These are phyloP conservation scores for Pseudoneurospora amorphoporcata DNA, from an alignment of 495 filamentous ascomycete species.

Conservation along the genomic window DNA sequence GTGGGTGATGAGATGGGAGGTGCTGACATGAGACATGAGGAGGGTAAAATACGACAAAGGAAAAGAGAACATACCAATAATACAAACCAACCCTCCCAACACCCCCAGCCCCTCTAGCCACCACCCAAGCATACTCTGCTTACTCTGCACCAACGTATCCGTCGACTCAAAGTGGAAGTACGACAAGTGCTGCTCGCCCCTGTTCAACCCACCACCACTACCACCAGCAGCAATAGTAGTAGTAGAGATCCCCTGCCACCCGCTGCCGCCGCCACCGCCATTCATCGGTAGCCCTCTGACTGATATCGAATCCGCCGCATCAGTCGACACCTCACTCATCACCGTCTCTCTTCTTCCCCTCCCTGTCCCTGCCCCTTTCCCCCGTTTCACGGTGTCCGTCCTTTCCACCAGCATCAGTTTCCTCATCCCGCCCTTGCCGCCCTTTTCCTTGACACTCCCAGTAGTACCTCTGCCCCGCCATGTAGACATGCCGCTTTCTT, in stretches of 20 bases:
- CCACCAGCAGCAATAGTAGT: background rate
- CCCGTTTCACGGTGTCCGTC: background rate
- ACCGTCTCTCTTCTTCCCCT: background rate
- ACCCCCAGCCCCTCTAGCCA: background rate
- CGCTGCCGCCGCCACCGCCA: background rate
- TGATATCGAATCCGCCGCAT: background rate
- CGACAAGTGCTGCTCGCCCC: background rate
- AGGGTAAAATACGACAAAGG: background rate
- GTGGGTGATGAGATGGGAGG: background rate
- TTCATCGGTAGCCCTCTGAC: background rate
- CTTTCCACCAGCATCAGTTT: background rate
- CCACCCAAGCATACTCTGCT: conserved; percentile 2
- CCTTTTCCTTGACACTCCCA: background rate
- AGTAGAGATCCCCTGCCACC: background rate
- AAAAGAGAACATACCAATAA: background rate
- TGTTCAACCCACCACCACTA: background rate
- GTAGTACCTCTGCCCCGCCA: background rate
- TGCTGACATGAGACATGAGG: background rate
- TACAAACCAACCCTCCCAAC: background rate
- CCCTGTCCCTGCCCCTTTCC: background rate
- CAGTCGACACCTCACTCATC: background rate
- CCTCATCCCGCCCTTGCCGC: background rate
- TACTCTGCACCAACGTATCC: conserved; percentile 4
- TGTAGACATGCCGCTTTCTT: background rate
- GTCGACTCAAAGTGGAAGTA: background rate